Evolutionary conservation across 805 yeast species (phyloP).

Genomic region (Teunomyces pallodes): DNA sequence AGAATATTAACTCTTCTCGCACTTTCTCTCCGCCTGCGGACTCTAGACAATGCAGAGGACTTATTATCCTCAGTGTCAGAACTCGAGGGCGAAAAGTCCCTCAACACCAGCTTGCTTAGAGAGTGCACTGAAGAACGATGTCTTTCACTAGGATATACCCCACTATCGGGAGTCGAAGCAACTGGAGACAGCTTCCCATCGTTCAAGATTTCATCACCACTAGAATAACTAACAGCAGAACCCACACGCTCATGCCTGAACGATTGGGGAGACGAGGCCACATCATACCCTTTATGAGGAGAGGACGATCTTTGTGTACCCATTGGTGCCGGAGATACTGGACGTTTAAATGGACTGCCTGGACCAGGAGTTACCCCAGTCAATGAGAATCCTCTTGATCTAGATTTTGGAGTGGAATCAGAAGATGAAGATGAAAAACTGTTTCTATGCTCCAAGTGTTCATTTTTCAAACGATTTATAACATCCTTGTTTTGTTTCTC

Average conservation of each 20-base stretch:
- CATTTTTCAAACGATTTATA: constrained; percentile 79
- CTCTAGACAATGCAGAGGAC: constrained; percentile 49
- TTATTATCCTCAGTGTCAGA: constrained; percentile 66
- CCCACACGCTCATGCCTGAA: constrained; percentile 31
- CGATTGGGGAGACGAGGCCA: constrained; percentile 19
- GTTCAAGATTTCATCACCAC: constrained; percentile 28
- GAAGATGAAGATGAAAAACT: constrained; percentile 51
- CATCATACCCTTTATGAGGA: constrained; percentile 20
- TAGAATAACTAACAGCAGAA: constrained; percentile 29
- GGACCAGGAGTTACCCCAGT: constrained; percentile 15
- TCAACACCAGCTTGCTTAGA: constrained; percentile 22
- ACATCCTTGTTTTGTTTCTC: constrained; percentile 94
- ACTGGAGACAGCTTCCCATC: constrained; percentile 11
- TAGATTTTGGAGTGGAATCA: constrained; percentile 35
- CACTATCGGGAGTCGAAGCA: constrained; percentile 1
- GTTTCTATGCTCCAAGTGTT: constrained; percentile 63
- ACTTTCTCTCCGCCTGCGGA: constrained; percentile 54
- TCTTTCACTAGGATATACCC: constrained; percentile 7
- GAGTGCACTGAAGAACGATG: constrained; percentile 25
- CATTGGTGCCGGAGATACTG: constrained; percentile 41
- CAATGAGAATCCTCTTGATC: constrained; percentile 32
- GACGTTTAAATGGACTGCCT: constrained; percentile 41
- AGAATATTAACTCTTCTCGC: constrained; percentile 29
- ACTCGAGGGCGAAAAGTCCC: constrained; percentile 47
- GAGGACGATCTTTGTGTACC: constrained; percentile 21